These are phyloP conservation scores for Gonium pectorale DNA, from an alignment of 139 green algal genomes.

Conservation along the genomic window DNA sequence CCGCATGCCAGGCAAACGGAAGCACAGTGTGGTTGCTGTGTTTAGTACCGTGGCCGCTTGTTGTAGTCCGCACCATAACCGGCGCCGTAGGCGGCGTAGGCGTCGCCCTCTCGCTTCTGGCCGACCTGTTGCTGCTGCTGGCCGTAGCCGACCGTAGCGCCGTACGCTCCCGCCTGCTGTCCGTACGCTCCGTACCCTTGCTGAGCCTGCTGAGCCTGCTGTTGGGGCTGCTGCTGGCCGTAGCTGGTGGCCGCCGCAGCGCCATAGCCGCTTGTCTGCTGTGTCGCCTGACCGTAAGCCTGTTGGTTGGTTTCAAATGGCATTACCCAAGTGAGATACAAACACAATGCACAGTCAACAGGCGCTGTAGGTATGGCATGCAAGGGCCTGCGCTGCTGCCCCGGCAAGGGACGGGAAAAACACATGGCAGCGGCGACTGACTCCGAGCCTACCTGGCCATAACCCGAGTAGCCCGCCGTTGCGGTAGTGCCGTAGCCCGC, in stretches of 20 bases:
- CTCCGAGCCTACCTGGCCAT: too few relatives aligned
- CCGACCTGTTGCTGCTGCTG: slow-evolving; percentile 23
- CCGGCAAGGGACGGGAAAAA: too few relatives aligned
- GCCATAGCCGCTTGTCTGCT: neutral
- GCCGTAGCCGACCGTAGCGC: neutral
- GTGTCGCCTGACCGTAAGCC: neutral
- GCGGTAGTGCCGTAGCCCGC: neutral
- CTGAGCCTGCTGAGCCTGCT: neutral
- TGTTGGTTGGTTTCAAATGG: neutral
- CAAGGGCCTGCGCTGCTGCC: neutral
- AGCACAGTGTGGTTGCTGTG: neutral
- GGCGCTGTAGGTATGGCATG: neutral
- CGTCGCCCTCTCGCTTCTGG: slow-evolving; percentile 40
- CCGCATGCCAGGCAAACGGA: slow-evolving; percentile 12
- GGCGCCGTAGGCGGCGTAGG: slow-evolving; percentile 17
- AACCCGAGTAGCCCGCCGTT: neutral
- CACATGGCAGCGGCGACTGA: too few relatives aligned
- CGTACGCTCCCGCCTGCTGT: slow-evolving; percentile 2
- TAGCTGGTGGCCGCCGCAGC: neutral
- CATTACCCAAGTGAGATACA: too few relatives aligned
- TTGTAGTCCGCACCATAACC: slow-evolving; percentile 30
- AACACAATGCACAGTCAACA: too few relatives aligned
- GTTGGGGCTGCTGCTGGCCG: slow-evolving; percentile 34
- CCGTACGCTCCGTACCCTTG: slow-evolving; percentile 10
- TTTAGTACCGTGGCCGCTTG: slow-evolving; percentile 45